These are phyloP conservation scores for Boletus rubropictus DNA, from an alignment of 768 basidiomycete genomes.

Conservation along the genomic window DNA sequence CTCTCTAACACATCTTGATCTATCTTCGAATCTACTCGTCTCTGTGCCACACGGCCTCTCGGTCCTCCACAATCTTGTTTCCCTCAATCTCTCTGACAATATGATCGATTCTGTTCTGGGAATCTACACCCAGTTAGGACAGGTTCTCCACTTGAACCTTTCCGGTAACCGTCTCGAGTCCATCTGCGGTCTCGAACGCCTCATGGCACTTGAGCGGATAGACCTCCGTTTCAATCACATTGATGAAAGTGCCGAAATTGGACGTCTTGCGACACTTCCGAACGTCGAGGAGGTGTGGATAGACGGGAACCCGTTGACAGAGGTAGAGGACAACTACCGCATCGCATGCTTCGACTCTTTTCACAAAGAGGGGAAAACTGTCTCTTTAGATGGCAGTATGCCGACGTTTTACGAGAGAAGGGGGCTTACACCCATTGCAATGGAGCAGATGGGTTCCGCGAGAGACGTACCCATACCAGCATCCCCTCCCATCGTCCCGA, in stretches of 20 bases:
- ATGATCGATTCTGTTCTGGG: constrained; percentile 95
- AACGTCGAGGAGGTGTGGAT: constrained; percentile 78
- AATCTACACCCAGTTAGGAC: constrained; percentile 76
- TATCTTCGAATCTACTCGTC: constrained; percentile 87
- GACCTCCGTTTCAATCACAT: constrained; percentile 79
- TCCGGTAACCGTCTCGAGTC: constrained; percentile 86
- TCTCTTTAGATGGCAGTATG: constrained; percentile 67
- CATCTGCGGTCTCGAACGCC: constrained; percentile 91
- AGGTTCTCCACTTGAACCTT: constrained; percentile 73
- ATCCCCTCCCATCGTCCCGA: constrained; percentile 58
- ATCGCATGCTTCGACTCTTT: constrained; percentile 80
- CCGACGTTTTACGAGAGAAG: constrained; percentile 71
- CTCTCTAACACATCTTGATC: constrained; percentile 75
- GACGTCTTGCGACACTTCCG: constrained; percentile 73
- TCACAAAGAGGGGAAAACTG: constrained; percentile 71
- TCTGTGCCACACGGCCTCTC: constrained; percentile 78
- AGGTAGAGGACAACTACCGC: constrained; percentile 65
- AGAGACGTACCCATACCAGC: constrained; percentile 44
- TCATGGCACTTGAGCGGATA: constrained; percentile 75
- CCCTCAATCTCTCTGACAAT: constrained; percentile 95
- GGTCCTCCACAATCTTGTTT: constrained; percentile 69
- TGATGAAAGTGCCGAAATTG: constrained; percentile 79
- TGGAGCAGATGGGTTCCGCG: constrained; percentile 48
- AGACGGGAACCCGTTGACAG: constrained; percentile 76
- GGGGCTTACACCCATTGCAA: constrained; percentile 43